Conservation (phyloP, 2,329 filamentous ascomycete genomes). For the Phyllosticta capitalensis region DNA sequence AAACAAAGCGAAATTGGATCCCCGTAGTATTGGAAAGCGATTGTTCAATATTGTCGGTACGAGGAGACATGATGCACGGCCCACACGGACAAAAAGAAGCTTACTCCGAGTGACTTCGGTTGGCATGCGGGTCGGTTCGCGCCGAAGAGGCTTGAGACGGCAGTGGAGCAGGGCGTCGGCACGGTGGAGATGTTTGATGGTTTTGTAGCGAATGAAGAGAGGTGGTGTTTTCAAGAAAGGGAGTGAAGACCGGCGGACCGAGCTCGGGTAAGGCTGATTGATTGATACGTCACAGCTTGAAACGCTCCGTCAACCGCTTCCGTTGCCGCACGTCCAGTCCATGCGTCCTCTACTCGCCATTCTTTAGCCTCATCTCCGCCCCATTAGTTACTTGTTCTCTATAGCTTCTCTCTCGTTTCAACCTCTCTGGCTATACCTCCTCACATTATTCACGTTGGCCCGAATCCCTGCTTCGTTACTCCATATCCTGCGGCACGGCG, state of each 20-base stretch:
- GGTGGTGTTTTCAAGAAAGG: background rate
- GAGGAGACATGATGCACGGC: background rate
- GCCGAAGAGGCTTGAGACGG: background rate
- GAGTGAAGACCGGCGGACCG: background rate
- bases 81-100: background rate
- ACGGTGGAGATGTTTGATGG: background rate
- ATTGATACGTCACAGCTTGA: background rate
- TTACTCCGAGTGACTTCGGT: background rate
- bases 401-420: background rate
- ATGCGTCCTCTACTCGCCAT: background rate
- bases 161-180: background rate
- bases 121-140: background rate
- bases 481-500: conserved; percentile 3
- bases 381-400: background rate
- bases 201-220: background rate
- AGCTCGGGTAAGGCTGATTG: background rate
- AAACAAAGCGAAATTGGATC: background rate
- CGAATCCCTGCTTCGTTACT: conserved; percentile 5
- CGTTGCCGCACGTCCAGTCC: background rate
- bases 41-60: background rate
- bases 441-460: conserved; percentile 5
- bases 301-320: background rate
- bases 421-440: background rate
- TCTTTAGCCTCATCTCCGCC: background rate
- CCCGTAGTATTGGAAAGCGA: background rate